These are phyloP conservation scores for Claviceps purpurea DNA, from an alignment of 2,329 filamentous ascomycete species.

Conservation along the genomic window DNA sequence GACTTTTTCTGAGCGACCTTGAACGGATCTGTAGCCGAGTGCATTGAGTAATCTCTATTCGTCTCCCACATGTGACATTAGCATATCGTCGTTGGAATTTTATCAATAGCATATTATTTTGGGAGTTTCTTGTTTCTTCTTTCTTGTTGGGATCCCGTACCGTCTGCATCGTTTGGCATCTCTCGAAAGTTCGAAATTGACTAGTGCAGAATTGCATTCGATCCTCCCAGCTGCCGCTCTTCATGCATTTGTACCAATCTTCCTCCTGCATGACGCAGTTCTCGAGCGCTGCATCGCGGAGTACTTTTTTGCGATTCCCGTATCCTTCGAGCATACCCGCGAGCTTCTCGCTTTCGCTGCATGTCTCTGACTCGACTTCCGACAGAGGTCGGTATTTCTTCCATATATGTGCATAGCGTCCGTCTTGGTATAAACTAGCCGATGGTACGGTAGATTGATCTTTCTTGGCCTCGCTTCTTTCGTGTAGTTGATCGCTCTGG, in stretches of 20 bases:
- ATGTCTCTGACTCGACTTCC: constrained; percentile 54
- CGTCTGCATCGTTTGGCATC: constrained; percentile 81
- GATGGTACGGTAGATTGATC: constrained; percentile 25
- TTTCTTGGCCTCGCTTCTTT: constrained; percentile 9
- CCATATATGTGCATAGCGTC: constrained; percentile 76
- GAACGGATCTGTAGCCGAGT: constrained; percentile 66
- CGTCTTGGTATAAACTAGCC: constrained; percentile 43
- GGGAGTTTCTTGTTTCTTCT: neutral
- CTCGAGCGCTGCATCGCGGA: constrained; percentile 74
- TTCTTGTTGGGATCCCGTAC: constrained; percentile 26
- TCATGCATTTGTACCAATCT: constrained; percentile 72
- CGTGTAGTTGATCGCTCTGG: constrained; percentile 5
- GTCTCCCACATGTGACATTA: neutral
- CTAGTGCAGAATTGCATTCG: constrained; percentile 68
- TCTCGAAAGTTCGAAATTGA: constrained; percentile 65
- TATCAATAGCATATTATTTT: neutral
- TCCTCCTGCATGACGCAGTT: constrained; percentile 86
- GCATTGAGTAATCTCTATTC: constrained; percentile 67
- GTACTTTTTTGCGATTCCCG: constrained; percentile 66
- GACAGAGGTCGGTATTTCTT: constrained; percentile 69
- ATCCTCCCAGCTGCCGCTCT: constrained; percentile 51
- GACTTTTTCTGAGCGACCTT: constrained; percentile 49
- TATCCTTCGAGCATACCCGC: constrained; percentile 68
- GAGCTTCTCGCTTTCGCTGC: constrained; percentile 68
- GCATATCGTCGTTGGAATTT: too few relatives aligned